phyloP scores from a whole-genome alignment of 1,284 basidiomycete species.

The Xerocomus cyaneibrunnescens region DNA sequence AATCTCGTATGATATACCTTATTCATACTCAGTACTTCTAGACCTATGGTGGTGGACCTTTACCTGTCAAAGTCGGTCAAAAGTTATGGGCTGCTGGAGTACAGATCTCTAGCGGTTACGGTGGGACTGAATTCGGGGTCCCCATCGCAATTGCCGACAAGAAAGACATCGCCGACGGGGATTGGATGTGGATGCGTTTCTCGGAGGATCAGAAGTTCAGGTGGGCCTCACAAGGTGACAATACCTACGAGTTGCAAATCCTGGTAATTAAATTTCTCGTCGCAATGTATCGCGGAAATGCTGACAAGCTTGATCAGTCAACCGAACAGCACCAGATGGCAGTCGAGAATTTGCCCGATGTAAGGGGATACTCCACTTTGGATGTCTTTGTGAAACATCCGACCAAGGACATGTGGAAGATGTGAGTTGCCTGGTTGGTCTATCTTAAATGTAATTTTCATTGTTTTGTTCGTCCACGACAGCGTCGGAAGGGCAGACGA shows the following conservation, averaged over 20 bases:
- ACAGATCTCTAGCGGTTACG: conserved; percentile 17
- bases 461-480: no score
- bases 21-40: background rate
- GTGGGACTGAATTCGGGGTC: conserved; percentile 31
- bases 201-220: conserved; percentile 15
- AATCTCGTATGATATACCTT: background rate
- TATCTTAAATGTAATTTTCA: no score
- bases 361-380: conserved; percentile 30
- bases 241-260: conserved; percentile 34
- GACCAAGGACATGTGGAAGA: conserved; percentile 29
- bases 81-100: conserved; percentile 24
- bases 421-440: conserved; percentile 15
- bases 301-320: conserved; percentile 8
- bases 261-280: conserved; percentile 22
- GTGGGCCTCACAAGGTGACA: conserved; percentile 34
- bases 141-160: background rate
- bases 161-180: conserved; percentile 19
- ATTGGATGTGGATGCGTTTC: conserved; percentile 37
- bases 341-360: conserved; percentile 33
- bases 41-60: conserved; percentile 29
- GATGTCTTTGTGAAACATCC: conserved; percentile 34
- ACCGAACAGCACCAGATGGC: conserved; percentile 11
- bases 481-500: no score
- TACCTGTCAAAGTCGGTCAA: conserved; percentile 24
- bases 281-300: background rate